phyloP scores from a whole-genome alignment of 306 rosid species.

The Prunus persica region DNA sequence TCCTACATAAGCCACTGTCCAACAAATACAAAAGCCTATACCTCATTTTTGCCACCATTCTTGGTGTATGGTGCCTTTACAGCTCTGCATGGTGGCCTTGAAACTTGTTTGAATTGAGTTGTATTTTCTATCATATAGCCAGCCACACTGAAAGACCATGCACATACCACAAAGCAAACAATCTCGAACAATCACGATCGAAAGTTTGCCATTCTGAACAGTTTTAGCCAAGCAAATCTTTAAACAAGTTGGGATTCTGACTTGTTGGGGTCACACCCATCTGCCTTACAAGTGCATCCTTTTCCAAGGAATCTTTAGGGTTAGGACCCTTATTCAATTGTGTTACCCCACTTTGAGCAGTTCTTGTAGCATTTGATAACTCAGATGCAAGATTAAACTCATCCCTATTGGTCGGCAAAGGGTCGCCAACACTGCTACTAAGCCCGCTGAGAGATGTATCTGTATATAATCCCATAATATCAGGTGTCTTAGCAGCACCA shows the following conservation, averaged over 20 bases:
- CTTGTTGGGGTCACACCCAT: constrained; percentile 38
- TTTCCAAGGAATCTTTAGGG: constrained; percentile 37
- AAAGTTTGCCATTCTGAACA: no score
- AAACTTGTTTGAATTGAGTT: not conserved
- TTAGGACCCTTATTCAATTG: constrained; percentile 44
- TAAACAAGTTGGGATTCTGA: no score
- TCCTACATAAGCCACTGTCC: no score
- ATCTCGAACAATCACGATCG: no score
- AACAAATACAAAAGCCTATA: no score
- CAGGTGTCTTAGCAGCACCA: constrained; percentile 37
- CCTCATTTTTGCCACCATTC: constrained; percentile 11
- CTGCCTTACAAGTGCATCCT: constrained; percentile 66
- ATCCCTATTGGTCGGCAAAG: constrained; percentile 38
- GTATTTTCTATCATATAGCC: constrained; percentile 7
- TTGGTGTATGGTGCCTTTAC: constrained; percentile 21
- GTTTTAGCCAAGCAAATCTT: no score
- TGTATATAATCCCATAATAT: constrained; percentile 48
- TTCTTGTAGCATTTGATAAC: constrained; percentile 25
- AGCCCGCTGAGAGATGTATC: constrained; percentile 41
- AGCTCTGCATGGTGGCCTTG: constrained; percentile 9
- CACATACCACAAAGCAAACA: not conserved
- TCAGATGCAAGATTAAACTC: constrained; percentile 43
- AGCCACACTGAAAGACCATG: constrained; percentile 15
- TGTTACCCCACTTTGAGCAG: constrained; percentile 35
- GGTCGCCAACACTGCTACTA: constrained; percentile 30